Conservation (phyloP, 2,329 filamentous ascomycete species). For the Colletotrichum cuscutae region DNA sequence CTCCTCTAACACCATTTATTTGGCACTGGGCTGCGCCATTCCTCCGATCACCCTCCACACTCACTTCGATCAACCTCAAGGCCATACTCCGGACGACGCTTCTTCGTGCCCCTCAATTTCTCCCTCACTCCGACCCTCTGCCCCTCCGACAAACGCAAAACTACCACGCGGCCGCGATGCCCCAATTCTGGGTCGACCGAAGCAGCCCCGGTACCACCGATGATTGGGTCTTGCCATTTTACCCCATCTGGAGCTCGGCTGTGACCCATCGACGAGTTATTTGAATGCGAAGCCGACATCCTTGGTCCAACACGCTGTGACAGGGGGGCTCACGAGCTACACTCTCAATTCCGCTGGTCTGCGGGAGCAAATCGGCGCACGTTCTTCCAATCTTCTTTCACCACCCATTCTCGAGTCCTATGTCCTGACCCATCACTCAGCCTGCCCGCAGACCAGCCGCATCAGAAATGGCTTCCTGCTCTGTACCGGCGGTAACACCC, state of each 20-base stretch:
- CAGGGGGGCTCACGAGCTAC: not conserved
- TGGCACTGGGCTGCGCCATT: not conserved
- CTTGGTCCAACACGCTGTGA: constrained; percentile 14
- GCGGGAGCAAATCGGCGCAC: constrained; percentile 33
- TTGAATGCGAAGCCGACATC: constrained; percentile 21
- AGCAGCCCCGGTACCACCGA: constrained; percentile 14
- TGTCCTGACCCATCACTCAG: constrained; percentile 3
- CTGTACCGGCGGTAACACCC: constrained; percentile 17
- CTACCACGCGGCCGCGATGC: constrained; percentile 20
- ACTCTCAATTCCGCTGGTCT: constrained; percentile 14
- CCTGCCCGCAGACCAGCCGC: constrained; percentile 12
- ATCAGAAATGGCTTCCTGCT: constrained; percentile 1
- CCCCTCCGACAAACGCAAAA: constrained; percentile 14
- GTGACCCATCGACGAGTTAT: constrained; percentile 18
- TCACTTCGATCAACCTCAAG: not conserved
- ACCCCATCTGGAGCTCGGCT: constrained; percentile 18
- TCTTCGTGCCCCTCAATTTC: constrained; percentile 14
- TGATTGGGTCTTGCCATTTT: constrained; percentile 15
- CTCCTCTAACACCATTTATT: not conserved
- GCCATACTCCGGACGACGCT: constrained; percentile 5
- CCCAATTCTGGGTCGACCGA: constrained; percentile 17
- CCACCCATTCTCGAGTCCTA: not conserved
- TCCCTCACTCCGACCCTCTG: constrained; percentile 1
- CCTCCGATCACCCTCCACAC: not conserved
- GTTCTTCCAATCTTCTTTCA: constrained; percentile 1